Conservation (phyloP, 169 alveolate species). For the Cyclospora cayetanensis region DNA sequence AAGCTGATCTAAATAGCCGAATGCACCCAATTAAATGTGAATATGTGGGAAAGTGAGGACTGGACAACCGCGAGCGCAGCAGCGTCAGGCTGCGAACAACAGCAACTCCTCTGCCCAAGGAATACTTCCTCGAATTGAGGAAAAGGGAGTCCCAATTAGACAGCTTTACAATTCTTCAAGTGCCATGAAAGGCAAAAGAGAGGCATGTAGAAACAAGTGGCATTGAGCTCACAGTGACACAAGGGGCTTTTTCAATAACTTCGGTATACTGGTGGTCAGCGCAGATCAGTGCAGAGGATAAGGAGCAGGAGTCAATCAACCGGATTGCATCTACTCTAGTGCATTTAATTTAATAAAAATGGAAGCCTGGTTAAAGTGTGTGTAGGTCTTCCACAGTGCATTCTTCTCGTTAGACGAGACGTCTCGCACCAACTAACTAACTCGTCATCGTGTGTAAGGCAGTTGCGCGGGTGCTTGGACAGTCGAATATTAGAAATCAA, state of each 20-base stretch:
- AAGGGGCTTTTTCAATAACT: neutral
- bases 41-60: neutral
- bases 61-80: neutral
- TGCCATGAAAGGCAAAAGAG: neutral
- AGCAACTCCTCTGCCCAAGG: too few species aligned
- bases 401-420: too few species aligned
- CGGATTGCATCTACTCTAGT: too few species aligned
- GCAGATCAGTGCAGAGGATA: too few species aligned
- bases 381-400: too few species aligned
- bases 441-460: too few species aligned
- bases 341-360: too few species aligned
- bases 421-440: too few species aligned
- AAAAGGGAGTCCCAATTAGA: neutral
- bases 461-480: neutral
- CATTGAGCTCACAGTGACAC: constrained; percentile 4
- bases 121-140: neutral
- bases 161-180: neutral
- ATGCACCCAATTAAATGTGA: neutral
- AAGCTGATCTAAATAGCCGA: neutral
- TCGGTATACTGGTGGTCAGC: too few species aligned
- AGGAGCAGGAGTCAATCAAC: too few species aligned
- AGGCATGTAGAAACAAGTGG: neutral
- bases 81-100: neutral
- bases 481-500: neutral
- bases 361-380: too few species aligned